These are phyloP conservation scores for Hymenoscyphus linearis DNA, from an alignment of 2,329 filamentous ascomycete species.

Conservation along the genomic window DNA sequence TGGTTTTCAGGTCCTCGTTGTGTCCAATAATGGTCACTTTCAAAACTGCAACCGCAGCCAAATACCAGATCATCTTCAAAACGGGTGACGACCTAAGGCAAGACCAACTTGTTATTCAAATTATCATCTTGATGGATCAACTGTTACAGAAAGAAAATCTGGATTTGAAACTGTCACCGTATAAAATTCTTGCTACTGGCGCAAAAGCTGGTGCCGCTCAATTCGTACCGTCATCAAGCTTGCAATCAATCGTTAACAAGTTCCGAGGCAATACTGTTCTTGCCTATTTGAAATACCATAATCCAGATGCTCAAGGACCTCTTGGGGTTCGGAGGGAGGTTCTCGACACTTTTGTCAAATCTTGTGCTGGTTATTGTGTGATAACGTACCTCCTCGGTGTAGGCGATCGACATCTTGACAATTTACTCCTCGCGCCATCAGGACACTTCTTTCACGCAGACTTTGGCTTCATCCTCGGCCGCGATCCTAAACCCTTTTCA, in stretches of 20 bases:
- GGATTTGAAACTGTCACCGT: conserved; percentile 89
- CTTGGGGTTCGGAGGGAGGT: conserved; percentile 86
- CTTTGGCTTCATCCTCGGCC: conserved; percentile 95
- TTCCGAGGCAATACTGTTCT: conserved; percentile 71
- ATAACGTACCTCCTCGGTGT: conserved; percentile 98
- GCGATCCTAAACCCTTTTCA: conserved; percentile 95
- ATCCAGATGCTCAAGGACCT: conserved; percentile 76
- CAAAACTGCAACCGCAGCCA: conserved; percentile 68
- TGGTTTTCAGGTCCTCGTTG: conserved; percentile 92
- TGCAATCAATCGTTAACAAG: conserved; percentile 78
- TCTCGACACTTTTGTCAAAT: conserved; percentile 92
- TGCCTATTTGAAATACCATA: conserved; percentile 81
- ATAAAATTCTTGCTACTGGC: conserved; percentile 92
- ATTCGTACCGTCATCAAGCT: conserved; percentile 80
- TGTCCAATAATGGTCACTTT: conserved; percentile 90
- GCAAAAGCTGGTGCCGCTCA: conserved; percentile 86
- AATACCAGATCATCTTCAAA: conserved; percentile 95
- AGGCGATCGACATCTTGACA: conserved; percentile 92
- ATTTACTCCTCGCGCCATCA: conserved; percentile 82
- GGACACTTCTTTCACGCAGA: conserved; percentile 98
- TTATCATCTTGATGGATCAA: conserved; percentile 97
- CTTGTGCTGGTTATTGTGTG: conserved; percentile 95
- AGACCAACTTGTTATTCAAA: conserved; percentile 94
- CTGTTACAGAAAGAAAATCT: conserved; percentile 93
- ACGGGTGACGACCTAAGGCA: conserved; percentile 93